Conservation (phyloP, 2,329 filamentous ascomycete genomes). For the Apiospora pterosperma region DNA sequence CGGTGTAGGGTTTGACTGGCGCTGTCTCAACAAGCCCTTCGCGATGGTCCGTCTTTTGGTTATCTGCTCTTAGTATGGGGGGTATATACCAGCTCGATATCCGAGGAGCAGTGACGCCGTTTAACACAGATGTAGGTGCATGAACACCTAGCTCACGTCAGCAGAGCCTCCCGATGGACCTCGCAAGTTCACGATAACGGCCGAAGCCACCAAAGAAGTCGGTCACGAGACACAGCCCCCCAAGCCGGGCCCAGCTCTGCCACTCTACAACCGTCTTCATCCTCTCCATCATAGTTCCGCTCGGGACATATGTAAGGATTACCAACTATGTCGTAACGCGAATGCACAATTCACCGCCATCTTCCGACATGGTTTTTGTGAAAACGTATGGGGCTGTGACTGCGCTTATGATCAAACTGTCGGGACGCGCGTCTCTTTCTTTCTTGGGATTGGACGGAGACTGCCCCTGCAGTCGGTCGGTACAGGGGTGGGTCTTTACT, state of each 20-base stretch:
- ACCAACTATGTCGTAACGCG: not conserved
- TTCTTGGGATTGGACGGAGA: not conserved
- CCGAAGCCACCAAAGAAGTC: not conserved
- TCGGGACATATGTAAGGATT: not conserved
- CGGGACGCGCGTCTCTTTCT: slow-evolving; percentile 2
- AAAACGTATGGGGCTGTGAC: not conserved
- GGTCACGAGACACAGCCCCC: not conserved
- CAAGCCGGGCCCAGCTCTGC: not conserved
- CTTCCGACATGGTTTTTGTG: not conserved
- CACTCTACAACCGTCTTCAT: not conserved
- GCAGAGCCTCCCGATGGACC: not conserved
- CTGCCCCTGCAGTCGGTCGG: not conserved
- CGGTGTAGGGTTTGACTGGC: not conserved
- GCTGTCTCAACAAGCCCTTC: not conserved
- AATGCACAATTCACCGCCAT: not conserved
- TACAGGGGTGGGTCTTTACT: not conserved
- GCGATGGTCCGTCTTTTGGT: not conserved
- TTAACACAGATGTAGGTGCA: not conserved
- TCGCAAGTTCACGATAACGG: not conserved
- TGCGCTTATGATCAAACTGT: slow-evolving; percentile 3
- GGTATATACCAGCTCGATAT: not conserved
- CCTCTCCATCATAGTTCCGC: not conserved
- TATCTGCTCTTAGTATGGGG: not conserved
- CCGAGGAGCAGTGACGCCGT: not conserved
- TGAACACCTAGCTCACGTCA: not conserved